phyloP scores from a whole-genome alignment of 129 eudicot species.

The Sambucus nigra region DNA sequence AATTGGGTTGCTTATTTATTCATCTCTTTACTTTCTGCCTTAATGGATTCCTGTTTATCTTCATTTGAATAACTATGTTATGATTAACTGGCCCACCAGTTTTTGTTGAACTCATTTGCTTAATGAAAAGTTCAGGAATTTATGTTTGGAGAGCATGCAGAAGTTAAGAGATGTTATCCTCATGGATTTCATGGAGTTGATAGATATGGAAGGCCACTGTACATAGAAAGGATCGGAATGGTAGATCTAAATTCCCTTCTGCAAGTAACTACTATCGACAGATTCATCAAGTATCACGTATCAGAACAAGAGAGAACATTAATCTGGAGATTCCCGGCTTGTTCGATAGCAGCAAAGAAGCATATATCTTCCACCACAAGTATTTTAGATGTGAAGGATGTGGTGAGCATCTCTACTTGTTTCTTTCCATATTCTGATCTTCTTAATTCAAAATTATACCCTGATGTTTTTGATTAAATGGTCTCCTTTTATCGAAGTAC shows the following conservation, averaged over 20 bases:
- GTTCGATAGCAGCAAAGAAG: conserved; percentile 38
- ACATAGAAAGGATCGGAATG: conserved; percentile 42
- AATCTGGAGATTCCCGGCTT: conserved; percentile 39
- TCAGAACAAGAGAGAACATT: conserved; percentile 42
- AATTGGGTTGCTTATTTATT: too few relatives aligned
- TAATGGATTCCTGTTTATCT: background rate
- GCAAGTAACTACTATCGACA: conserved; percentile 31
- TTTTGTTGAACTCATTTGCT: background rate
- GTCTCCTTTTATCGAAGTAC: too few relatives aligned
- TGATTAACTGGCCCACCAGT: background rate
- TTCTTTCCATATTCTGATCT: background rate
- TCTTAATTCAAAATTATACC: background rate
- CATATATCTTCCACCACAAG: conserved; percentile 36
- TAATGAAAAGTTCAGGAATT: conserved; percentile 28
- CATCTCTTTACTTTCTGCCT: too few relatives aligned
- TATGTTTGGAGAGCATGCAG: conserved; percentile 27
- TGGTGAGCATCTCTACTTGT: conserved; percentile 17
- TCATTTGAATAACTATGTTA: background rate
- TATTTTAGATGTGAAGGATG: conserved; percentile 40
- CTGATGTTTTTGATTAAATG: too few relatives aligned
- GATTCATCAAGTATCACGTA: conserved; percentile 43
- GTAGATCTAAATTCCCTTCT: conserved; percentile 27
- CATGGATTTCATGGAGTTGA: conserved; percentile 63
- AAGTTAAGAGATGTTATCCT: conserved; percentile 37
- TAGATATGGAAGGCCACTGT: conserved; percentile 40